These are phyloP conservation scores for Cadophora malorum DNA, from an alignment of 2,329 filamentous ascomycete species.

Conservation along the genomic window DNA sequence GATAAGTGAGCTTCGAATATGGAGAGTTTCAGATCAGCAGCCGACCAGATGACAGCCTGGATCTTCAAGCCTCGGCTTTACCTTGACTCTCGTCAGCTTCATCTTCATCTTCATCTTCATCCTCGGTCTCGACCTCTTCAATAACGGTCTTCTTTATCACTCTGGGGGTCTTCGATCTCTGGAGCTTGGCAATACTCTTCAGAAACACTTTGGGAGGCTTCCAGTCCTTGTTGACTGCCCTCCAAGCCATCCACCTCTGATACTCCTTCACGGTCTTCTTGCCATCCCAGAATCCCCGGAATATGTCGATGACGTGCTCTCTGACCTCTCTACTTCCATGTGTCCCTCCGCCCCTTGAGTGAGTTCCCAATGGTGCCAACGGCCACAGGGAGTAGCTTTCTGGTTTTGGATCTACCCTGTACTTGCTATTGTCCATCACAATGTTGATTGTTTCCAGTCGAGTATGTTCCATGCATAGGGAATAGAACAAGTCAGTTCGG, in stretches of 20 bases:
- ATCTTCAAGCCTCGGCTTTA: neutral
- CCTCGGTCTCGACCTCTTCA: neutral
- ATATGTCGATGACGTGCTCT: conserved; percentile 11
- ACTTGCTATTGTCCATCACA: conserved; percentile 25
- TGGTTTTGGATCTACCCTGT: conserved; percentile 3
- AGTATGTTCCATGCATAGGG: conserved; percentile 16
- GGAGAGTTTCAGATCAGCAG: neutral
- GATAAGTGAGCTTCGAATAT: neutral
- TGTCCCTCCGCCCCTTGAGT: neutral
- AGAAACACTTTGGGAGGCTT: conserved; percentile 14
- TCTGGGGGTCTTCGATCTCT: neutral
- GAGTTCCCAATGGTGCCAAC: neutral
- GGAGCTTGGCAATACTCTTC: conserved; percentile 15
- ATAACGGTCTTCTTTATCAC: neutral
- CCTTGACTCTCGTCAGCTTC: neutral
- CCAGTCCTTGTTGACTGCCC: conserved; percentile 12
- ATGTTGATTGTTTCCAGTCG: conserved; percentile 24
- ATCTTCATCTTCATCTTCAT: neutral
- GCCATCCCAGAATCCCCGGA: conserved; percentile 16
- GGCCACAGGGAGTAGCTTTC: conserved; percentile 17
- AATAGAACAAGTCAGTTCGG: conserved; percentile 20
- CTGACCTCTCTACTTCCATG: neutral
- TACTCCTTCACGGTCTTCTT: conserved; percentile 13
- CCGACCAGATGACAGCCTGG: neutral
- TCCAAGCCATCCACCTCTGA: conserved; percentile 19